phyloP scores from a whole-genome alignment of 345 rosid genomes.

The Kernera saxatilis region DNA sequence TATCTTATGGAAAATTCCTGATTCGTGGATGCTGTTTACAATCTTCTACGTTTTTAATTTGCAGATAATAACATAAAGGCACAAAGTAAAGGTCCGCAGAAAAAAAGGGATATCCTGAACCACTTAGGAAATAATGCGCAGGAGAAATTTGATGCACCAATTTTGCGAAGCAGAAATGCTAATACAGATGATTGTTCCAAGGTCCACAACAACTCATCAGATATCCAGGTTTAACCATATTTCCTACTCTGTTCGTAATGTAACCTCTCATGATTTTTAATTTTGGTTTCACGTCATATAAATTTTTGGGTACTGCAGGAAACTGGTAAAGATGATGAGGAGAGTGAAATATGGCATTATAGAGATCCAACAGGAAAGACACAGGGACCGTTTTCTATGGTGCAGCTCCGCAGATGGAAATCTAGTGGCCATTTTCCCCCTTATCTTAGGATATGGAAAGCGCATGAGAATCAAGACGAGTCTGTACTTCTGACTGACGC shows the following conservation, averaged over 20 bases:
- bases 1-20: slow-evolving; percentile 4
- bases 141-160: slow-evolving; percentile 25
- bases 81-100: slow-evolving; percentile 28
- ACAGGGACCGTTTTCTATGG: slow-evolving; percentile 87
- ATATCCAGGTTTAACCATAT: slow-evolving; percentile 30
- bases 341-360: slow-evolving; percentile 67
- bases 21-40: slow-evolving; percentile 18
- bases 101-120: slow-evolving; percentile 31
- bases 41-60: slow-evolving; percentile 13
- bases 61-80: slow-evolving; percentile 38
- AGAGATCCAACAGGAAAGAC: slow-evolving; percentile 71
- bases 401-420: slow-evolving; percentile 72
- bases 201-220: slow-evolving; percentile 30
- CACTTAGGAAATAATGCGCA: slow-evolving; percentile 37
- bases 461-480: slow-evolving; percentile 50
- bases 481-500: slow-evolving; percentile 76
- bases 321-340: slow-evolving; percentile 41
- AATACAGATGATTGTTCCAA: slow-evolving; percentile 33
- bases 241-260: slow-evolving; percentile 9
- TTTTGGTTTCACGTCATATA: slow-evolving; percentile 28
- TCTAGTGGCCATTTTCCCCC: slow-evolving; percentile 63
- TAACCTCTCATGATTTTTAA: slow-evolving; percentile 8
- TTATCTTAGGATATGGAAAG: slow-evolving; percentile 70
- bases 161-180: slow-evolving; percentile 31
- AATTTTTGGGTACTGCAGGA: slow-evolving; percentile 32